Evolutionary conservation across 164 flowering plant species (phyloP).

Genomic region (Litsea cubeba): DNA sequence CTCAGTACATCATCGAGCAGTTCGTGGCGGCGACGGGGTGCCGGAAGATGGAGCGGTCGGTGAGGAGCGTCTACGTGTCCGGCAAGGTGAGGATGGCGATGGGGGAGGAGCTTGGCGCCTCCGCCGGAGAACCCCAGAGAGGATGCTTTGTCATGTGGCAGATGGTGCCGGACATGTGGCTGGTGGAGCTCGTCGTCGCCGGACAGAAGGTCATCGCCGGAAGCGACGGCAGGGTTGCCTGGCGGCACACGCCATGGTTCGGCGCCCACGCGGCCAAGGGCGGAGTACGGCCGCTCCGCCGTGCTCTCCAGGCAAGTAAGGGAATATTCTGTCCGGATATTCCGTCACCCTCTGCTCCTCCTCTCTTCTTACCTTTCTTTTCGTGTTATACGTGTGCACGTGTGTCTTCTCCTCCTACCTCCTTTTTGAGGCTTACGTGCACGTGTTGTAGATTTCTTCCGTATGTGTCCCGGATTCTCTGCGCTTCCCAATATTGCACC

Average conservation of each 20-base stretch:
- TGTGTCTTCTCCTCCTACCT: too few species aligned
- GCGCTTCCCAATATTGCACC: too few species aligned
- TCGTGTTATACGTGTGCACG: too few species aligned
- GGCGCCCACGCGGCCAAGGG: constrained; percentile 76
- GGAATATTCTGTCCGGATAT: too few species aligned
- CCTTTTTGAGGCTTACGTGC: too few species aligned
- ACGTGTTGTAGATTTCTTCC: too few species aligned
- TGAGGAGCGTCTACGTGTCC: constrained; percentile 56
- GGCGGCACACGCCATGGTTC: constrained; percentile 93
- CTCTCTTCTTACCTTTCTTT: too few species aligned
- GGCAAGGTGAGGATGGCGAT: constrained; percentile 71
- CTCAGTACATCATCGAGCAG: constrained; percentile 71
- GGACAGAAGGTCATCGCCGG: constrained; percentile 75
- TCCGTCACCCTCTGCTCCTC: too few species aligned
- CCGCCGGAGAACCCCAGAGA: constrained; percentile 28
- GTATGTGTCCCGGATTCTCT: too few species aligned
- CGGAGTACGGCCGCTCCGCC: constrained; percentile 74
- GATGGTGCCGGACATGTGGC: constrained; percentile 78
- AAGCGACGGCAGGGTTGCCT: constrained; percentile 72
- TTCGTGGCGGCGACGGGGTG: constrained; percentile 74
- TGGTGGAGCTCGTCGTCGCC: constrained; percentile 64
- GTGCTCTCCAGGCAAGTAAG: constrained; percentile 63
- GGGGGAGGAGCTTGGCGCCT: constrained; percentile 44
- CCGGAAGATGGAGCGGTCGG: constrained; percentile 45
- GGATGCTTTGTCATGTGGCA: constrained; percentile 91